Conservation (phyloP, 2,329 filamentous ascomycete genomes). For the Chaetomiaceae sp. region DNA sequence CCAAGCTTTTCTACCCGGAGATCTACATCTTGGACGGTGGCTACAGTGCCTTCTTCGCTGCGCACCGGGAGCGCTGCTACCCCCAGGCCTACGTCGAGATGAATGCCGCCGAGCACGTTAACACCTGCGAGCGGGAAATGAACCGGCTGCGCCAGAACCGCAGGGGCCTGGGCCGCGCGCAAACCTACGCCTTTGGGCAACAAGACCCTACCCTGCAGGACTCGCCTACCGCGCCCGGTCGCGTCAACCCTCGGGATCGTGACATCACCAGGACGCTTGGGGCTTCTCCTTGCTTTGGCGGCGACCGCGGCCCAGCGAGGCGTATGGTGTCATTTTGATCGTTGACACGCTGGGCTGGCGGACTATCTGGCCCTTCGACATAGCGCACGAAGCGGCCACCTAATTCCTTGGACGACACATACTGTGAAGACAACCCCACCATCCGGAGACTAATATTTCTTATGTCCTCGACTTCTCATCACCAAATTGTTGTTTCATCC, state of each 20-base stretch:
- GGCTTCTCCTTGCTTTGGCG: slow-evolving; percentile 40
- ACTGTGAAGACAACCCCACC: neutral
- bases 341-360: neutral
- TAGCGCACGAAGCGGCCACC: neutral
- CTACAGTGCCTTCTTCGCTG: slow-evolving; percentile 86
- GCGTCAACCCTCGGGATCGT: slow-evolving; percentile 26
- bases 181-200: slow-evolving; percentile 93
- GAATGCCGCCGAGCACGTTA: slow-evolving; percentile 85
- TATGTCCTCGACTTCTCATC: slow-evolving; percentile 8
- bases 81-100: slow-evolving; percentile 97
- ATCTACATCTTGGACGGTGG: slow-evolving; percentile 96
- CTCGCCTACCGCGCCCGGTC: slow-evolving; percentile 54
- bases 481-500: neutral
- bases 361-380: neutral
- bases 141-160: slow-evolving; percentile 83
- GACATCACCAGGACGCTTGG: slow-evolving; percentile 33
- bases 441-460: slow-evolving; percentile 6
- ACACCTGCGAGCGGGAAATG: slow-evolving; percentile 91
- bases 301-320: slow-evolving; percentile 51
- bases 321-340: slow-evolving; percentile 62
- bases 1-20: slow-evolving; percentile 87
- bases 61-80: slow-evolving; percentile 76
- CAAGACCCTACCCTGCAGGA: slow-evolving; percentile 53
- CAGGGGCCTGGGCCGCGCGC: slow-evolving; percentile 77
- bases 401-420: neutral